These are phyloP conservation scores for Pyricularia sp. DNA, from an alignment of 2,329 filamentous ascomycete species.

Conservation along the genomic window DNA sequence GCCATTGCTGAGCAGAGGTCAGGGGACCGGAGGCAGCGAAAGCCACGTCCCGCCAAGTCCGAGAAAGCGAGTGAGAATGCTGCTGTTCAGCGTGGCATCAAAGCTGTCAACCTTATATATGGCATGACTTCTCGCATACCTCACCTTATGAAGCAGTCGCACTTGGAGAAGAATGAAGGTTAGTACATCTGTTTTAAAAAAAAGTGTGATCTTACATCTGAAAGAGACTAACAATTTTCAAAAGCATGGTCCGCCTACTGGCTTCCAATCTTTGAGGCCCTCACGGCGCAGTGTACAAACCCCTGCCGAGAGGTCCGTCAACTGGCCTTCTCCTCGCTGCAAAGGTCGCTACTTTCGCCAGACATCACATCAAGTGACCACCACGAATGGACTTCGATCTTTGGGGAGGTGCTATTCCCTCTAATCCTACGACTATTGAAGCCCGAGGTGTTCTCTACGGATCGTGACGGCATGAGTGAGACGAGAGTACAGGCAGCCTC, in stretches of 20 bases:
- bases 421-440: constrained; percentile 80
- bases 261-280: constrained; percentile 84
- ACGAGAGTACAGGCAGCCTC: constrained; percentile 88
- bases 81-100: constrained; percentile 66
- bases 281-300: constrained; percentile 87
- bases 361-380: constrained; percentile 77
- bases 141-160: constrained; percentile 82
- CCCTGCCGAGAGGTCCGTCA: constrained; percentile 89
- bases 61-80: constrained; percentile 57
- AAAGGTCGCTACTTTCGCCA: constrained; percentile 76
- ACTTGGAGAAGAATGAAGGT: constrained; percentile 81
- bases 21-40: constrained; percentile 18
- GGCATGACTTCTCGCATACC: constrained; percentile 75
- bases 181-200: constrained; percentile 14
- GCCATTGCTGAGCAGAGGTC: constrained; percentile 60
- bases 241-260: constrained; percentile 94
- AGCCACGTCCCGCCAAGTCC: constrained; percentile 30
- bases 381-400: constrained; percentile 90
- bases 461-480: constrained; percentile 89
- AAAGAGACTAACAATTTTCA: constrained; percentile 15
- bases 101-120: constrained; percentile 74
- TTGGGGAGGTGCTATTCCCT: constrained; percentile 87
- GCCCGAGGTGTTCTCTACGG: constrained; percentile 87
- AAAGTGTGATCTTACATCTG: neutral
- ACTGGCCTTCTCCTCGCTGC: constrained; percentile 76